These are phyloP conservation scores for Blastocystis sp. DNA, from an alignment of 352 stramenopile species.

Conservation along the genomic window DNA sequence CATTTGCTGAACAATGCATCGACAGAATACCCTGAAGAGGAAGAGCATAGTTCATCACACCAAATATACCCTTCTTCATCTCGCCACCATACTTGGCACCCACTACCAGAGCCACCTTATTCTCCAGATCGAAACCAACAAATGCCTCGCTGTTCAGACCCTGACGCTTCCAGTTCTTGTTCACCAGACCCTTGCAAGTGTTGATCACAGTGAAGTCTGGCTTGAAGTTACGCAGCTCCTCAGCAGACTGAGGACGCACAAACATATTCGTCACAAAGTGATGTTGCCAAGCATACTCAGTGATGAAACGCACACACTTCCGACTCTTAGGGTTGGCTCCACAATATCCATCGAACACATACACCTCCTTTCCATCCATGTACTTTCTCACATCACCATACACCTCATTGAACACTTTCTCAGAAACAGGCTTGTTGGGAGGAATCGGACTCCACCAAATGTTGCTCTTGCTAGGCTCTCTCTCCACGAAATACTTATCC, in stretches of 20 bases:
- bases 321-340: slow-evolving; percentile 81
- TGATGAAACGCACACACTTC: slow-evolving; percentile 92
- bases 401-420: slow-evolving; percentile 87
- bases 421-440: slow-evolving; percentile 81
- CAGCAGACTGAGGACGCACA: slow-evolving; percentile 73
- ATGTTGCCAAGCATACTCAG: slow-evolving; percentile 92
- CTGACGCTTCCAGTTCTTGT: slow-evolving; percentile 85
- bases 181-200: slow-evolving; percentile 82
- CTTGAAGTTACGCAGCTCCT: slow-evolving; percentile 79
- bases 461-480: slow-evolving; percentile 80
- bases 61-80: slow-evolving; percentile 98
- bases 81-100: slow-evolving; percentile 92
- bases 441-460: slow-evolving; percentile 89
- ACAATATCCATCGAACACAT: slow-evolving; percentile 90
- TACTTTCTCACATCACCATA: slow-evolving; percentile 84
- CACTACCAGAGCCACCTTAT: slow-evolving; percentile 85
- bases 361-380: slow-evolving; percentile 84
- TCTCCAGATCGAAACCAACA: slow-evolving; percentile 91
- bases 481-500: slow-evolving; percentile 94
- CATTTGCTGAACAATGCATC: slow-evolving; percentile 97
- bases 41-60: slow-evolving; percentile 95
- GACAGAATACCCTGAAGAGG: slow-evolving; percentile 85
- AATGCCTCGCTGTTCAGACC: slow-evolving; percentile 88
- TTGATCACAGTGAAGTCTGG: slow-evolving; percentile 96
- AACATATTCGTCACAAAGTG: slow-evolving; percentile 96